phyloP scores from a whole-genome alignment of 2,329 filamentous ascomycete genomes.

The Fusarium sp. region DNA sequence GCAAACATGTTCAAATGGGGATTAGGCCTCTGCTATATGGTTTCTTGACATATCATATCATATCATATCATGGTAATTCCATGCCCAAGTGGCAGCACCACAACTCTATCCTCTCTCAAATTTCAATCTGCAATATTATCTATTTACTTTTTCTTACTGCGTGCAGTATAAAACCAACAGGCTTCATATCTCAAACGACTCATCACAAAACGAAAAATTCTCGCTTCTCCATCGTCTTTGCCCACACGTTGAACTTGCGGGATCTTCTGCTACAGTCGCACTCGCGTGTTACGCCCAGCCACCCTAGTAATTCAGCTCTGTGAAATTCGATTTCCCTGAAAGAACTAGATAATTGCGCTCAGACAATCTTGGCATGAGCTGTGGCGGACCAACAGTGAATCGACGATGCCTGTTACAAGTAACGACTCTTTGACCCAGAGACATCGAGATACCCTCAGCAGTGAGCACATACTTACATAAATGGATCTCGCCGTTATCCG shows the following conservation, averaged over 20 bases:
- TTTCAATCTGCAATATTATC: too few species aligned
- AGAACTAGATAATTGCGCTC: background rate
- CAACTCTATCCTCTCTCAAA: background rate
- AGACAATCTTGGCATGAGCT: slow-evolving; percentile 5
- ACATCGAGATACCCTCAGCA: background rate
- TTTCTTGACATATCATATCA: slow-evolving; percentile 8
- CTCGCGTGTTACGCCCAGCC: slow-evolving; percentile 15
- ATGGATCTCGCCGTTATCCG: slow-evolving; percentile 17
- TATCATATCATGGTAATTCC: background rate
- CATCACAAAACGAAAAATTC: slow-evolving; percentile 13
- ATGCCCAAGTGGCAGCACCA: slow-evolving; percentile 19
- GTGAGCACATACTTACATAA: background rate
- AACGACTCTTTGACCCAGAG: background rate
- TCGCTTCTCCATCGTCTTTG: slow-evolving; percentile 24
- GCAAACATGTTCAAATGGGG: slow-evolving; percentile 5
- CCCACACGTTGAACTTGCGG: background rate
- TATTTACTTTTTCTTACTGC: slow-evolving; percentile 19
- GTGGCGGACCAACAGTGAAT: slow-evolving; percentile 1
- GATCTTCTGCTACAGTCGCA: slow-evolving; percentile 13
- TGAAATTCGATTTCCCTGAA: too few species aligned
- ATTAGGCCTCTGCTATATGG: slow-evolving; percentile 9
- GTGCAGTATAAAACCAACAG: background rate
- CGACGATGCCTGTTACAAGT: slow-evolving; percentile 3
- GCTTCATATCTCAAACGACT: slow-evolving; percentile 5
- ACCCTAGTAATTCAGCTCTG: slow-evolving; percentile 11